These are phyloP conservation scores for Corynespora cassiicola DNA, from an alignment of 2,329 filamentous ascomycete genomes.

Conservation along the genomic window DNA sequence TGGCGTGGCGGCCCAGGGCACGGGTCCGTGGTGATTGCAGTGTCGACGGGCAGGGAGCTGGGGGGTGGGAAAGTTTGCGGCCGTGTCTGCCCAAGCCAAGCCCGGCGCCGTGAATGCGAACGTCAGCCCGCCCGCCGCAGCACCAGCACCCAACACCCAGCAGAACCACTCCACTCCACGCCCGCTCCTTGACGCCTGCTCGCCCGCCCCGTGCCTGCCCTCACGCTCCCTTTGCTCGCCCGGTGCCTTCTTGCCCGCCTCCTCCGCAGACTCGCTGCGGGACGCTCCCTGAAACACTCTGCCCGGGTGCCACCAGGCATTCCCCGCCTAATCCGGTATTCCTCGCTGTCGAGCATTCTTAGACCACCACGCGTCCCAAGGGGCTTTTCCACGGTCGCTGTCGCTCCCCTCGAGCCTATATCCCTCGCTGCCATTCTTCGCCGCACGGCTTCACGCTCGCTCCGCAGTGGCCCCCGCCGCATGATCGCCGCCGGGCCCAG, in stretches of 20 bases:
- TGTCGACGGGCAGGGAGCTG: not conserved
- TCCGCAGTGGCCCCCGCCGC: conserved; percentile 15
- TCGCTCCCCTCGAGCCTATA: conserved; percentile 1
- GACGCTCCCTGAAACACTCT: conserved; percentile 31
- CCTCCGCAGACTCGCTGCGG: too few species aligned
- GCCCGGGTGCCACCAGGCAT: conserved; percentile 13
- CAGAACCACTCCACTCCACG: too few species aligned
- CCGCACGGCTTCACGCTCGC: conserved; percentile 7
- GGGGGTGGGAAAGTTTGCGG: conserved; percentile 1
- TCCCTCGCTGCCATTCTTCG: conserved; percentile 13
- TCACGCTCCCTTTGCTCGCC: too few species aligned
- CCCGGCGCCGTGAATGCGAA: conserved; percentile 5
- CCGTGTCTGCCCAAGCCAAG: not conserved
- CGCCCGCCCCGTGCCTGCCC: too few species aligned
- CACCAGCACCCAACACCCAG: too few species aligned
- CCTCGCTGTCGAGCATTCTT: conserved; percentile 35
- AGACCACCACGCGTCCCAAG: conserved; percentile 16
- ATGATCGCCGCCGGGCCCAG: conserved; percentile 23
- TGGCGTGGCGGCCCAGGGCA: not conserved
- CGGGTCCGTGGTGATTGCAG: too few species aligned
- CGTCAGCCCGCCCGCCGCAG: too few species aligned
- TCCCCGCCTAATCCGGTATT: conserved; percentile 29
- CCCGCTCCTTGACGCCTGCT: not conserved
- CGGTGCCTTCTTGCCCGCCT: conserved; percentile 21
- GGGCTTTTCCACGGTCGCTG: conserved; percentile 4